Conservation (phyloP, 2,329 filamentous ascomycete species). For the Trichoderma polysporum region DNA sequence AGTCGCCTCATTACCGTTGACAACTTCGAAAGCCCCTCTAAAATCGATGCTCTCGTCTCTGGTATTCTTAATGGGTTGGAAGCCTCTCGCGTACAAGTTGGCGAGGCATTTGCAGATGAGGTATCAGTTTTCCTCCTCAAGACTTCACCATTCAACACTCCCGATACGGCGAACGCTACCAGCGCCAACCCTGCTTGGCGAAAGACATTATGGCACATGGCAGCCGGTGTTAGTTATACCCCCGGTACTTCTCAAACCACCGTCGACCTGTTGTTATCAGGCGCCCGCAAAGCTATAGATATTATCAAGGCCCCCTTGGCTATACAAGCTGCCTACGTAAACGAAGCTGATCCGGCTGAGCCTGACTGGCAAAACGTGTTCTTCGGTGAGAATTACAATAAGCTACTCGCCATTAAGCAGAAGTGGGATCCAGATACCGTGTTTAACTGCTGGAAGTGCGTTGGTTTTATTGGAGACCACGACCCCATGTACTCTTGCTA, state of each 20-base stretch:
- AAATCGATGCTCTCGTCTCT: not conserved
- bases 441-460: conserved; percentile 1
- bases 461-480: not conserved
- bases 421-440: conserved; percentile 45
- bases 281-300: not conserved
- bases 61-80: not conserved
- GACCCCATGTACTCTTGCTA: conserved; percentile 16
- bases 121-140: not conserved
- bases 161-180: not conserved
- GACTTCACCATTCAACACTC: conserved; percentile 1
- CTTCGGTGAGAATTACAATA: conserved; percentile 47
- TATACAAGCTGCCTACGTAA: conserved; percentile 42
- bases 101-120: not conserved
- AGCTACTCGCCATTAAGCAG: conserved; percentile 46
- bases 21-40: not conserved
- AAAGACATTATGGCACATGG: conserved; percentile 28
- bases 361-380: conserved; percentile 44
- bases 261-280: not conserved
- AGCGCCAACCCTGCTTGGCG: conserved; percentile 12
- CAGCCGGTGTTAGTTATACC: conserved; percentile 30
- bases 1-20: conserved; percentile 1
- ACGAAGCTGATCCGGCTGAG: conserved; percentile 51
- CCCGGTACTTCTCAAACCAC: conserved; percentile 43
- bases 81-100: not conserved
- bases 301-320: not conserved